Evolutionary conservation across 2,329 filamentous ascomycete species (phyloP).

Genomic region (Chrysoporthe deuterocubensis): DNA sequence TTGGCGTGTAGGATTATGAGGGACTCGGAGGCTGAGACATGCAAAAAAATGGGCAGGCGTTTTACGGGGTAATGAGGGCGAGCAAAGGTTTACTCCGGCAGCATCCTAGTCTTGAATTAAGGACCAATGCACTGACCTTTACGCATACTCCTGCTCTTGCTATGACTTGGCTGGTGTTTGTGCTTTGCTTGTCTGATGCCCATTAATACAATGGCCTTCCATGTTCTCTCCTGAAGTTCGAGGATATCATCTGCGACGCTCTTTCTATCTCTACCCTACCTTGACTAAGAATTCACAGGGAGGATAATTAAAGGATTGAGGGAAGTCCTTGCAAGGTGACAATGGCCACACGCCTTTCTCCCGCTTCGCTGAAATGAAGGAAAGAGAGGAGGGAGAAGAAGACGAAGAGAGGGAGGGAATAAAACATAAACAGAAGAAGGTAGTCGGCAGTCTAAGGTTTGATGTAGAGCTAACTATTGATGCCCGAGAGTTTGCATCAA

Average conservation of each 20-base stretch:
- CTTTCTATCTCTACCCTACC: not conserved
- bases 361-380: not conserved
- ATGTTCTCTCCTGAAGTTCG: not conserved
- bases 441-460: too few species aligned
- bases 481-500: not conserved
- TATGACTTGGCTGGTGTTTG: not conserved
- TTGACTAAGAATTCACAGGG: not conserved
- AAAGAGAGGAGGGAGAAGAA: not conserved
- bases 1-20: conserved; percentile 2
- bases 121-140: not conserved
- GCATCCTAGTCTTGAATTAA: conserved; percentile 16
- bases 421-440: not conserved
- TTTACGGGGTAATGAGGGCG: conserved; percentile 18
- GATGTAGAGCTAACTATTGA: too few species aligned
- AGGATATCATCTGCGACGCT: too few species aligned
- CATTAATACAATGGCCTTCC: not conserved
- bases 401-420: not conserved
- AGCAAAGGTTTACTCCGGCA: conserved; percentile 11
- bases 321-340: not conserved
- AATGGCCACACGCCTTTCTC: not conserved
- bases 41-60: conserved; percentile 21
- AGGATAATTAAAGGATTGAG: not conserved
- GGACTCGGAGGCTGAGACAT: conserved; percentile 5
- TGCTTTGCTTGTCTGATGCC: not conserved
- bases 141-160: not conserved